These are phyloP conservation scores for Collybia sp. DNA, from an alignment of 768 basidiomycete species.

Conservation along the genomic window DNA sequence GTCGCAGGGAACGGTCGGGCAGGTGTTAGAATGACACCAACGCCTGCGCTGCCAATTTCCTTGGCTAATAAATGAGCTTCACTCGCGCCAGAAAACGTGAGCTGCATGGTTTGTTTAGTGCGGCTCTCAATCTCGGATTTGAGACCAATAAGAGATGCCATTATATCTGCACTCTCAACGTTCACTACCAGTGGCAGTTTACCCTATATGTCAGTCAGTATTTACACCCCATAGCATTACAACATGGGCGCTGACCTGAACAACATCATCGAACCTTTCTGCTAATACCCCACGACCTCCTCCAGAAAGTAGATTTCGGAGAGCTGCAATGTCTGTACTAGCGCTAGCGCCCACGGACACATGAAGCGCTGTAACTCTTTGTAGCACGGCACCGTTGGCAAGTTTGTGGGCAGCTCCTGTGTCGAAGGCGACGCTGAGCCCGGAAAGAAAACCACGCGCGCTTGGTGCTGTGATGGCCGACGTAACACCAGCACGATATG, in stretches of 20 bases:
- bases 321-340: constrained; percentile 57
- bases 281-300: constrained; percentile 25
- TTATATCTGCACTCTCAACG: constrained; percentile 71
- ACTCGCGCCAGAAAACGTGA: constrained; percentile 55
- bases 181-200: constrained; percentile 58
- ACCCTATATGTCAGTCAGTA: constrained; percentile 35
- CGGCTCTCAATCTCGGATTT: constrained; percentile 45
- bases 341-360: constrained; percentile 47
- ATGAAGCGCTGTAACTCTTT: constrained; percentile 63
- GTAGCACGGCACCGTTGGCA: constrained; percentile 58
- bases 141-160: constrained; percentile 61
- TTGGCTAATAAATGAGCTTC: constrained; percentile 63
- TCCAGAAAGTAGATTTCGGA: constrained; percentile 42
- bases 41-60: constrained; percentile 52
- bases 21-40: constrained; percentile 69
- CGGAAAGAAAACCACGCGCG: constrained; percentile 51
- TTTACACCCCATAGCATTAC: constrained; percentile 18
- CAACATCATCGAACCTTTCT: constrained; percentile 18
- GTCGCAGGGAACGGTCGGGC: constrained; percentile 55
- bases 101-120: constrained; percentile 22
- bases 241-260: constrained; percentile 21
- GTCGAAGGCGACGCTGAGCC: constrained; percentile 59
- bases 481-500: constrained; percentile 74
- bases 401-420: constrained; percentile 56
- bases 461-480: constrained; percentile 59